Conservation (phyloP, 1,284 basidiomycete species). For the Ganoderma lingzhi region DNA sequence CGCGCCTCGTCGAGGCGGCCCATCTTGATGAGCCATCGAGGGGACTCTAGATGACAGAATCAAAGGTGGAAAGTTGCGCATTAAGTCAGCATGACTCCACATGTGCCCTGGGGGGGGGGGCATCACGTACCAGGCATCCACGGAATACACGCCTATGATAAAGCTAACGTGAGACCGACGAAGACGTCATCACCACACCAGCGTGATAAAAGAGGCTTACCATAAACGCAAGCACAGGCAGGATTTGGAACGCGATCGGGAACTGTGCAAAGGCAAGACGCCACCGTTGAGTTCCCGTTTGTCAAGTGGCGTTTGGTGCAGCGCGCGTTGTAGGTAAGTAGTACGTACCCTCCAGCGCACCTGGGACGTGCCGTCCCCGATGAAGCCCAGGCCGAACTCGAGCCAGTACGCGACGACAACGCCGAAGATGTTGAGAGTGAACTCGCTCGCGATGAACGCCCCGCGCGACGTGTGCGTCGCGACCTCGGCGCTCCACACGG, state of each 20-base stretch:
- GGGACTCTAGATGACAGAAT: constrained; percentile 49
- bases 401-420: constrained; percentile 65
- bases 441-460: constrained; percentile 47
- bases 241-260: constrained; percentile 58
- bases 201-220: constrained; percentile 32
- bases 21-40: constrained; percentile 63
- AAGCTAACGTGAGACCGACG: constrained; percentile 8
- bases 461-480: constrained; percentile 55
- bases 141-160: constrained; percentile 33
- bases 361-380: constrained; percentile 52
- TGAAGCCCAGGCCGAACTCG: constrained; percentile 58
- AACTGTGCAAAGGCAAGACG: constrained; percentile 43
- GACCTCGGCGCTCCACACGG: constrained; percentile 59
- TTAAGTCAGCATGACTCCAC: background rate
- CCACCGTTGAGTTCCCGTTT: background rate
- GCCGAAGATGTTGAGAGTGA: constrained; percentile 57
- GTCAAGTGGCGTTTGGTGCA: background rate
- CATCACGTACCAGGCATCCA: constrained; percentile 41
- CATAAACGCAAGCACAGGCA: constrained; percentile 55
- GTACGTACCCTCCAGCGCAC: constrained; percentile 52
- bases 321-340: background rate
- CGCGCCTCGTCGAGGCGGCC: constrained; percentile 57
- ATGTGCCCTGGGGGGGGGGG: background rate
- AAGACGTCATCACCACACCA: background rate
- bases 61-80: background rate